Conservation (phyloP, 2,329 filamentous ascomycete genomes). For the Plectosphaerella cucumerina region DNA sequence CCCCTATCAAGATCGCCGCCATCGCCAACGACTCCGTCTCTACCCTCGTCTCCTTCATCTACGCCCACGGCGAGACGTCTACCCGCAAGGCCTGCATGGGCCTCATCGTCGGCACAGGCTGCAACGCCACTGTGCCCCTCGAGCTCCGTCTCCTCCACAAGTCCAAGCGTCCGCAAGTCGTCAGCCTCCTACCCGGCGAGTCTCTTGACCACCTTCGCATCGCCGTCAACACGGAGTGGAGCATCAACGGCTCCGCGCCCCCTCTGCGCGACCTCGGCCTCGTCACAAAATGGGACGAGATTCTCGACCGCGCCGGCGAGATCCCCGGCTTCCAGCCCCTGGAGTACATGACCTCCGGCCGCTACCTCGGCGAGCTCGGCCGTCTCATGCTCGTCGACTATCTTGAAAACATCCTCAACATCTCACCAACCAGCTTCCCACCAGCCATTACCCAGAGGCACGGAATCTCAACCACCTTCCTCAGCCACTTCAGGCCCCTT, state of each 20-base stretch:
- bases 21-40: conserved; percentile 82
- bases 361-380: conserved; percentile 74
- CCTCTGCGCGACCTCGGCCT: conserved; percentile 60
- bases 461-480: conserved; percentile 65
- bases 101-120: conserved; percentile 76
- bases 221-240: conserved; percentile 81
- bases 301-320: conserved; percentile 63
- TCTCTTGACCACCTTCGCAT: conserved; percentile 54
- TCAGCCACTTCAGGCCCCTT: conserved; percentile 64
- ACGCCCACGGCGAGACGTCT: conserved; percentile 57
- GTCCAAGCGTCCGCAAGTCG: conserved; percentile 52
- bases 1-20: conserved; percentile 65
- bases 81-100: conserved; percentile 71
- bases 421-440: conserved; percentile 46
- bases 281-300: conserved; percentile 66
- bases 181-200: conserved; percentile 44
- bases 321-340: conserved; percentile 74
- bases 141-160: conserved; percentile 57
- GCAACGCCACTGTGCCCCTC: conserved; percentile 76
- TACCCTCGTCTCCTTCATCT: conserved; percentile 73
- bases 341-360: conserved; percentile 79
- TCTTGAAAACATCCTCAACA: conserved; percentile 37
- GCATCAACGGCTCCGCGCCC: conserved; percentile 69
- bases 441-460: conserved; percentile 52
- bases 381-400: conserved; percentile 67